Percentiles rank a stretch among this genome's conserved stretches.
phyloP scores from a whole-genome alignment of 176 grass and related monocot species.

The Carex cristatella region DNA sequence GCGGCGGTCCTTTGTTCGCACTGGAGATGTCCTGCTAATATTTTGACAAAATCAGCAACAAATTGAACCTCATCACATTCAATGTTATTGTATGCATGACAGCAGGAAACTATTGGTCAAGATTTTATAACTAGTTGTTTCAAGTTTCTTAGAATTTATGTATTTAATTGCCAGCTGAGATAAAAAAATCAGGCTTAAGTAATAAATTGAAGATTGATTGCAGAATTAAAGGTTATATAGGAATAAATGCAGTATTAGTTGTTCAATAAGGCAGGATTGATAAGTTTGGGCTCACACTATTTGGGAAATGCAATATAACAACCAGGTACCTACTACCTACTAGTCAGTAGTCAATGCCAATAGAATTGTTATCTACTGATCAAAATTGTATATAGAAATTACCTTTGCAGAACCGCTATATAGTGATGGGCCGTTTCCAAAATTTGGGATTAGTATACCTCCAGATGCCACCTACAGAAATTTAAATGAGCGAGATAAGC shows the following conservation, averaged over 20 bases:
- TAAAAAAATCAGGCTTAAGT: background rate
- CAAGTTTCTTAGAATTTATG: background rate
- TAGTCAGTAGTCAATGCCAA: background rate
- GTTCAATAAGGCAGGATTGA: background rate
- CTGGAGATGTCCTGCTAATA: background rate
- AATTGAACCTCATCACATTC: background rate
- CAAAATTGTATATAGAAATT: background rate
- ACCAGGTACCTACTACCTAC: background rate
- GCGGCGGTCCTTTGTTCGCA: background rate
- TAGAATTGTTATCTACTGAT: background rate
- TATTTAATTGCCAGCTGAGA: background rate
- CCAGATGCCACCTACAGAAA: constrained; percentile 5
- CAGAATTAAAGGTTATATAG: background rate
- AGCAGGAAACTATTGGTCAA: background rate
- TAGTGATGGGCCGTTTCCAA: constrained; percentile 1
- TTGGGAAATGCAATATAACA: background rate
- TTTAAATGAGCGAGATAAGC: background rate
- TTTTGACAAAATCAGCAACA: background rate
- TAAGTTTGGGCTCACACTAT: background rate
- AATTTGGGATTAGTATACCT: background rate
- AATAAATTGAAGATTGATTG: background rate
- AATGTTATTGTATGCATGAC: background rate
- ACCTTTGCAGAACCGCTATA: background rate
- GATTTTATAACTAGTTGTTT: background rate
- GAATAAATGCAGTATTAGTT: background rate